phyloP scores from a whole-genome alignment of 78 protist genomes.

The Planoprotostelium fungivorum region DNA sequence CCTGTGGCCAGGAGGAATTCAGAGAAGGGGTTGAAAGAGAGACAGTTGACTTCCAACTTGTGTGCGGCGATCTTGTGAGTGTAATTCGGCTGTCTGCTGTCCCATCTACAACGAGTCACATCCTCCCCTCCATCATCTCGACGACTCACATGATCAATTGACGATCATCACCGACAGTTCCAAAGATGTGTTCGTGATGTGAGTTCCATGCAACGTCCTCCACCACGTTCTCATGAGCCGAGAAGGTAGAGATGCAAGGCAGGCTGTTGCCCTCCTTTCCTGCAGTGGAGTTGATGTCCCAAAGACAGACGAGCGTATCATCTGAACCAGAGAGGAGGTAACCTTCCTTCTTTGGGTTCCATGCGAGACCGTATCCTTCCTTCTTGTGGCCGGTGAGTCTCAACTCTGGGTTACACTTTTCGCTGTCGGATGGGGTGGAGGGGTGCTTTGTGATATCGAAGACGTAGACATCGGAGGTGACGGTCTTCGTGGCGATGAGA shows the following conservation, averaged over 20 bases:
- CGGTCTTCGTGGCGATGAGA: conserved; percentile 93
- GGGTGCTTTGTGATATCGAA: conserved; percentile 88
- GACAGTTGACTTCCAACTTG: conserved; percentile 75
- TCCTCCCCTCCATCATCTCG: background rate
- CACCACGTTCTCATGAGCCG: conserved; percentile 55
- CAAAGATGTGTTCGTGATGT: conserved; percentile 70
- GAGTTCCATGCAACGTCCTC: conserved; percentile 88
- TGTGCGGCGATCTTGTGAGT: conserved; percentile 59
- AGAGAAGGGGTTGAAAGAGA: conserved; percentile 84
- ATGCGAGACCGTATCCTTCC: conserved; percentile 95
- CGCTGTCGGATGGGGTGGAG: conserved; percentile 56
- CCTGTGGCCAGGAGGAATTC: conserved; percentile 86
- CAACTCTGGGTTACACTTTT: conserved; percentile 63
- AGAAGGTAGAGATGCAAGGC: conserved; percentile 23
- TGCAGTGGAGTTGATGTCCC: conserved; percentile 73
- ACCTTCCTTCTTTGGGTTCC: conserved; percentile 79
- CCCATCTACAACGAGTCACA: conserved; percentile 55
- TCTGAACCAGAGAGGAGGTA: conserved; percentile 79
- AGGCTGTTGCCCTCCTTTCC: conserved; percentile 20
- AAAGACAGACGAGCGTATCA: conserved; percentile 82
- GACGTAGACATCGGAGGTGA: conserved; percentile 74
- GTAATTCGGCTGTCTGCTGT: background rate
- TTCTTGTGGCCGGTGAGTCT: conserved; percentile 80
- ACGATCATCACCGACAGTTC: conserved; percentile 86
- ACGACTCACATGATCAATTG: conserved; percentile 49